Percentiles rank a stretch among this genome's conserved stretches.
Evolutionary conservation across 176 grass and related monocot species (phyloP).

Genomic region (Chloris gayana): DNA sequence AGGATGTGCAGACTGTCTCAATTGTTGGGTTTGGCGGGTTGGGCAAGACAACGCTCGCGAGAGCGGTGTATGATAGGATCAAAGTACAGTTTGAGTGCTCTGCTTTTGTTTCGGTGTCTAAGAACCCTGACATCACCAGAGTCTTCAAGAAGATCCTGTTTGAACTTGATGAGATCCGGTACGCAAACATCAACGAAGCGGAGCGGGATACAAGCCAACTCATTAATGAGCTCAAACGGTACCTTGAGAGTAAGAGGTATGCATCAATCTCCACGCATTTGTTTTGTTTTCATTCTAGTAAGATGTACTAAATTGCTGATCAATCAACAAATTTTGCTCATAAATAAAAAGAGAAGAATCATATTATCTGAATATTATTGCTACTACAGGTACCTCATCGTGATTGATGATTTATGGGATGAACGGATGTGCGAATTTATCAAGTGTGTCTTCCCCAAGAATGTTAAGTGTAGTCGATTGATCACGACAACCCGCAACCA

Average conservation of each 20-base stretch:
- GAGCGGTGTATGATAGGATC: not conserved
- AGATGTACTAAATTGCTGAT: no score
- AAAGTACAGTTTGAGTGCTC: not conserved
- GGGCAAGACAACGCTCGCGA: constrained; percentile 5
- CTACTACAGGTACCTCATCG: not conserved
- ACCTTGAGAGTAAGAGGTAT: not conserved
- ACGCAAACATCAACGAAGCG: no score
- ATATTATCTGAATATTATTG: no score
- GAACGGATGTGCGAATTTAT: not conserved
- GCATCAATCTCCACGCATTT: not conserved
- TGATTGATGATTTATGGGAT: constrained; percentile 25
- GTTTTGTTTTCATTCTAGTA: no score
- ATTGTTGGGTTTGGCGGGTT: not conserved
- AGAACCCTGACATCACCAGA: not conserved
- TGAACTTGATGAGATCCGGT: fast-evolving
- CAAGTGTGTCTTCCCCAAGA: not conserved
- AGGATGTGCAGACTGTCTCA: not conserved
- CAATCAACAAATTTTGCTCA: no score
- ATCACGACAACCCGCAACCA: not conserved
- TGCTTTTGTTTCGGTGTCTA: not conserved
- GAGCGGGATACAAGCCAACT: not conserved
- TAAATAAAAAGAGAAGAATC: no score
- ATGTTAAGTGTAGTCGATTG: not conserved
- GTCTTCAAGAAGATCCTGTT: not conserved
- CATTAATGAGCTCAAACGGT: not conserved